Evolutionary conservation across 2,329 filamentous ascomycete genomes (phyloP).

Genomic region (Aspergillus spinulosporus): DNA sequence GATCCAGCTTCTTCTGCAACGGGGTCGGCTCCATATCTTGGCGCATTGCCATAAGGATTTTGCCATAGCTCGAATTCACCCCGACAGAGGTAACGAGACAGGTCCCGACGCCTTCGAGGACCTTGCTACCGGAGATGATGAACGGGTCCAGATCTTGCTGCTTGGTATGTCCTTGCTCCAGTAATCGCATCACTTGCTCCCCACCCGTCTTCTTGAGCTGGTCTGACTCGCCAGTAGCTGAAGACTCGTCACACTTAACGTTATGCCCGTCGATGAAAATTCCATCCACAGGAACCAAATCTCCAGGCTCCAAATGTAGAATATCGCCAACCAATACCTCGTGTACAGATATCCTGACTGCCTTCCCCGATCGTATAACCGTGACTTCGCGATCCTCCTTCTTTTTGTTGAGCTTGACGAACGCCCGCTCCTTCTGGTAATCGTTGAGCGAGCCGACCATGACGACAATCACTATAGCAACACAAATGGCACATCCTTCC

Average conservation of each 20-base stretch:
- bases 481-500: constrained; percentile 76
- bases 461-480: constrained; percentile 74
- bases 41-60: constrained; percentile 72
- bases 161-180: constrained; percentile 62
- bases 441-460: constrained; percentile 74
- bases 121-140: constrained; percentile 76
- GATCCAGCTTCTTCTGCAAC: constrained; percentile 71
- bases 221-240: constrained; percentile 74
- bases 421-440: constrained; percentile 79
- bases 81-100: constrained; percentile 74
- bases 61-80: constrained; percentile 70
- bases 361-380: constrained; percentile 70
- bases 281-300: constrained; percentile 71
- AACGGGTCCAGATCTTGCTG: constrained; percentile 64
- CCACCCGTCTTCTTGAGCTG: constrained; percentile 66
- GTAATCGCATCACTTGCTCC: constrained; percentile 65
- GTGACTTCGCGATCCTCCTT: constrained; percentile 75
- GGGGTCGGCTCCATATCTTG: constrained; percentile 73
- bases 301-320: constrained; percentile 70
- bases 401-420: constrained; percentile 76
- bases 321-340: constrained; percentile 74
- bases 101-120: constrained; percentile 74
- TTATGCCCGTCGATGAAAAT: constrained; percentile 67
- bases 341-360: constrained; percentile 67
- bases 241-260: constrained; percentile 71